Evolutionary conservation across 108 stramenopile species (phyloP), one percentile per base, ranked within the genome.

Genomic region (Cyclotella kingstonii): DNA sequence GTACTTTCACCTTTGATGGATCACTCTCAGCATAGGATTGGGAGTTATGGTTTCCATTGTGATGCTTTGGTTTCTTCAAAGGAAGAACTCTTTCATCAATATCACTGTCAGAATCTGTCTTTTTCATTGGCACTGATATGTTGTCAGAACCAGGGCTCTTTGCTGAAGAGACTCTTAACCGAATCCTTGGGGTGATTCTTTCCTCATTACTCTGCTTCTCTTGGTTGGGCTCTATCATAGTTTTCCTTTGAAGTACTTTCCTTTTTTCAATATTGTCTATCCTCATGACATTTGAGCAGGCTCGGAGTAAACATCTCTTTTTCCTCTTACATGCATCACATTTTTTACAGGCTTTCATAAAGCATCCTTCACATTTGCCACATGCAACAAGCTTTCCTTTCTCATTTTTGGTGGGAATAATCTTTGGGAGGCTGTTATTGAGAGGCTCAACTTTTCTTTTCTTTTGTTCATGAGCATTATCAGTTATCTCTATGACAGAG

Each of bases 401-500:
- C 38, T 69, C 39, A 47, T 69, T 63, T 41, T 54, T 52, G 33
- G 19, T 28, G 2, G 54, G 41, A 33, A n/a, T n/a, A n/a, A 48
- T 68, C 44, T 53, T 60, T 25, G 26, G 15, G 15, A 47, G 40
- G 15, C 28, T 25, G 4, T 48, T 34, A 18, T 42, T 46, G 19
- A 7, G 48, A n/a, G 66, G 33, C 15, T 22, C 31, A 15, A 28
- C 28, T 33, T 54, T 51, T 36, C 60, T 49, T 59, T 73, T 68
- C 43, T 73, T 72, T n/a, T 50, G 58, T 44, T 78, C 70, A 39
- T 69, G 54, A 18, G 66, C 71, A 53, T 88, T 86, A 31, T 82
- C 80, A 31, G 78, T 36, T 12, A 93, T 76, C 23, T 89, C 82
- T 42, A 94, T 65, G 12, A 90, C 83, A 21, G 77, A 70, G 7